phyloP scores from a whole-genome alignment of 441 rosid genomes.

The Adansonia madagascariensis region DNA sequence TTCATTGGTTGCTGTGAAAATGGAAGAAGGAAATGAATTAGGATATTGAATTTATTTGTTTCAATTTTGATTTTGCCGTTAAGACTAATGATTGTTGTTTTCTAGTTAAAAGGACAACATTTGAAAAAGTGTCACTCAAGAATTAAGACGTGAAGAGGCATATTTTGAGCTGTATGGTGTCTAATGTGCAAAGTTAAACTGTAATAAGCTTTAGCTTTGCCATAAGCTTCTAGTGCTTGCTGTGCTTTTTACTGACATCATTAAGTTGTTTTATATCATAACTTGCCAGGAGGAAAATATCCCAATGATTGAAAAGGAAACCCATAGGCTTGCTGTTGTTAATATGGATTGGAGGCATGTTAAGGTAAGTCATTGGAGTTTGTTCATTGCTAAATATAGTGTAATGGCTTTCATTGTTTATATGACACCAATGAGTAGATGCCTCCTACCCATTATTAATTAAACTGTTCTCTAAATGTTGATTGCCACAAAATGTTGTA shows the following conservation, averaged over 20 bases:
- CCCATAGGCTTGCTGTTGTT: constrained; percentile 80
- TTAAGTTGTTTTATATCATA: background rate
- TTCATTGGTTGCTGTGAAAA: background rate
- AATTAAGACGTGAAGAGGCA: background rate
- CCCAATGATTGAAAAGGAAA: constrained; percentile 63
- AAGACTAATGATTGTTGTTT: background rate
- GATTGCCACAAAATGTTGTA: background rate
- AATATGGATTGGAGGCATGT: constrained; percentile 95
- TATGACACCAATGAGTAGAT: background rate
- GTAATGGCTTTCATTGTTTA: background rate
- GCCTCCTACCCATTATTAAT: background rate
- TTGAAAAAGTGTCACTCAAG: background rate
- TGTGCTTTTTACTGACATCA: background rate
- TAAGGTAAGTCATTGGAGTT: constrained; percentile 50
- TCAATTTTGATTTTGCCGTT: background rate
- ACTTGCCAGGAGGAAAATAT: constrained; percentile 67
- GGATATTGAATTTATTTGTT: background rate
- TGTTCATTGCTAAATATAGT: background rate
- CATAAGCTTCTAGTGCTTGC: background rate
- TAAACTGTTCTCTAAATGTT: background rate
- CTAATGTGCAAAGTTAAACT: background rate
- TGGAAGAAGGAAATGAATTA: background rate
- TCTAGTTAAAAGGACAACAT: background rate
- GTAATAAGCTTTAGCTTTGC: background rate
- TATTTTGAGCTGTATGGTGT: background rate